Evolutionary conservation across 108 stramenopile genomes (phyloP), one percentile per base, ranked within the genome.

Genomic region (Nitzschia inconspicua): DNA sequence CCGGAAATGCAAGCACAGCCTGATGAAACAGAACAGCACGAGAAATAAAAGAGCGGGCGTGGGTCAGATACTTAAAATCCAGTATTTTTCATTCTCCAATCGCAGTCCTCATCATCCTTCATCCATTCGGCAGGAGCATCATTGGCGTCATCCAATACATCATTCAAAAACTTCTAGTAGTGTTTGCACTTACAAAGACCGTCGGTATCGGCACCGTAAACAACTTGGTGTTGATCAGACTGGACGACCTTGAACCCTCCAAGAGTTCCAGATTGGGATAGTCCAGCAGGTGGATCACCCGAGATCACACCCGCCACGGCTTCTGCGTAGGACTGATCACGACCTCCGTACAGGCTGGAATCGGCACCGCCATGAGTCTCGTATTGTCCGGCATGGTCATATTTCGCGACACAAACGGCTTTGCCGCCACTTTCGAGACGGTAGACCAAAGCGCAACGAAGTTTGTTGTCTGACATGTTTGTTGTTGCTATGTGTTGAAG

Each of bases 221-320:
- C 73, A 11, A 93, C 82, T 71, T 93, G 92, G 57, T 93, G 92
- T 47, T 79, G 72, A 72, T 93, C 92, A 29, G 77, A 79, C 68
- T 88, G 86, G 16, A 87, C 84, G 13, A 93, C 86, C 83, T 93
- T 93, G 72, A 93, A 93, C 23, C 92, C 91, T 30, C 92, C 92
- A 41, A 93, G 73, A 4, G 77, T 73, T 4, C 70, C 75, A 50
- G 65, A 71, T 39, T 83, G 72, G 3, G 73, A 57, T 25, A 84
- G 56, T 18, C 79, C 83, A 13, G 70, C 63, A 39, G 92, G 92
- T 46, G 88, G 85, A 60, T 93, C 92, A 62, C 80, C 83, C 14
- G 70, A 71, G 10, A 93, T 63, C 13, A 89, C 85, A 60, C 79
- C 75, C 9, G 65, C 73, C 0, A 86, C 88, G 27, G 92, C 92